These are phyloP conservation scores for Pythium scleroteichum DNA, from an alignment of 352 stramenopile genomes.

Conservation along the genomic window DNA sequence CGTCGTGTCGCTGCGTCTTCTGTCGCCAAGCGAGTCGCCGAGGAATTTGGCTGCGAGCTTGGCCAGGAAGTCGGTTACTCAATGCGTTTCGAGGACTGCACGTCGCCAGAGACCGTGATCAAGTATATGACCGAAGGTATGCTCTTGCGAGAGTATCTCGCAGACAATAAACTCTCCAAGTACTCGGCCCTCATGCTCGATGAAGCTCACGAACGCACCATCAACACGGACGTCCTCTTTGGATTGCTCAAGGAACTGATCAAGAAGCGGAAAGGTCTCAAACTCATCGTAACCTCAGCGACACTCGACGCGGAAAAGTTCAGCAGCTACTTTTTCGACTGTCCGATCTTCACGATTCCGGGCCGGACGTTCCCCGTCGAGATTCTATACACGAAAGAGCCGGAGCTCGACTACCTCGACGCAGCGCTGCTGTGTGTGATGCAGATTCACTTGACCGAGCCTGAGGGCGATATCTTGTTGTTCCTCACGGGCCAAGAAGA, in stretches of 20 bases:
- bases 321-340: constrained; percentile 97
- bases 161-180: constrained; percentile 94
- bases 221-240: constrained; percentile 99
- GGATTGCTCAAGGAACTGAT: constrained; percentile 91
- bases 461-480: constrained; percentile 97
- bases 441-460: constrained; percentile 99
- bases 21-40: constrained; percentile 96
- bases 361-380: constrained; percentile 98
- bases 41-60: constrained; percentile 95
- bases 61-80: constrained; percentile 93
- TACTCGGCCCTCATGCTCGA: constrained; percentile 97
- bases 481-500: constrained; percentile 99
- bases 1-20: constrained; percentile 97
- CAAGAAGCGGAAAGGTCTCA: constrained; percentile 84
- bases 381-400: constrained; percentile 98
- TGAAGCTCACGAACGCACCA: constrained; percentile 98
- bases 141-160: constrained; percentile 98
- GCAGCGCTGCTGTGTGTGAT: constrained; percentile 98
- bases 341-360: constrained; percentile 98
- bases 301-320: constrained; percentile 99
- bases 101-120: constrained; percentile 94
- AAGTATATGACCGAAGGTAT: constrained; percentile 99
- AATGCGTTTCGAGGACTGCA: constrained; percentile 90
- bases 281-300: constrained; percentile 92
- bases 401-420: constrained; percentile 98